Evolutionary conservation across 257 asterid species (phyloP).

Genomic region (Cinchona pubescens): DNA sequence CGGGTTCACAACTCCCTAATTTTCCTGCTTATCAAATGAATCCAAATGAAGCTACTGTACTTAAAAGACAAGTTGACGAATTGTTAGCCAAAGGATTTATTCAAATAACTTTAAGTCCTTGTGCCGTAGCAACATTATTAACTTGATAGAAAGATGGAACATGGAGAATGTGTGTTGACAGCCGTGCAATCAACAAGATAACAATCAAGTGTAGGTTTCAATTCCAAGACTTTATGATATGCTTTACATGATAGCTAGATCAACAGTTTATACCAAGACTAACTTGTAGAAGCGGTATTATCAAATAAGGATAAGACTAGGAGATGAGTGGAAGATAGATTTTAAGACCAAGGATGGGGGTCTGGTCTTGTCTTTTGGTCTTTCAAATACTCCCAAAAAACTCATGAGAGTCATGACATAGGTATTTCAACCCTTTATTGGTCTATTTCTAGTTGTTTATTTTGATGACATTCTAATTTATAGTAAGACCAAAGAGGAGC

Average conservation of each 20-base stretch:
- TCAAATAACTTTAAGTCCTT: no score
- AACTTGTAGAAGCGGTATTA: not conserved
- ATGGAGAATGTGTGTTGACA: no score
- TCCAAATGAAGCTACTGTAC: no score
- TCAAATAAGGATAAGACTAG: not conserved
- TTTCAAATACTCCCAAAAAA: not conserved
- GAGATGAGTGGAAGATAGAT: slow-evolving; percentile 4
- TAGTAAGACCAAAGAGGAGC: not conserved
- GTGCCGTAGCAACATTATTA: no score
- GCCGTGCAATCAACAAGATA: not conserved
- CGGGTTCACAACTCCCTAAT: no score
- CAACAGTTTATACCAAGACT: no score
- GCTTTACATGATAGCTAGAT: not conserved
- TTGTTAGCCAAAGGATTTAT: no score
- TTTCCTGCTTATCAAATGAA: no score
- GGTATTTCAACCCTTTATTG: not conserved
- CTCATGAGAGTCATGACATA: not conserved
- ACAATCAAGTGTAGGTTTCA: not conserved
- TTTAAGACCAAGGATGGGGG: not conserved
- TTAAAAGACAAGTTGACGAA: no score
- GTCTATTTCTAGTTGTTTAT: not conserved
- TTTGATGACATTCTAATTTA: slow-evolving; percentile 1
- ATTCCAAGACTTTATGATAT: not conserved
- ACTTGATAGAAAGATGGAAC: no score
- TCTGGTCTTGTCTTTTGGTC: not conserved